Percentiles rank a stretch among this genome's conserved stretches.
These are phyloP conservation scores for Tanacetum coccineum DNA, from an alignment of 129 eudicot genomes.

Conservation along the genomic window DNA sequence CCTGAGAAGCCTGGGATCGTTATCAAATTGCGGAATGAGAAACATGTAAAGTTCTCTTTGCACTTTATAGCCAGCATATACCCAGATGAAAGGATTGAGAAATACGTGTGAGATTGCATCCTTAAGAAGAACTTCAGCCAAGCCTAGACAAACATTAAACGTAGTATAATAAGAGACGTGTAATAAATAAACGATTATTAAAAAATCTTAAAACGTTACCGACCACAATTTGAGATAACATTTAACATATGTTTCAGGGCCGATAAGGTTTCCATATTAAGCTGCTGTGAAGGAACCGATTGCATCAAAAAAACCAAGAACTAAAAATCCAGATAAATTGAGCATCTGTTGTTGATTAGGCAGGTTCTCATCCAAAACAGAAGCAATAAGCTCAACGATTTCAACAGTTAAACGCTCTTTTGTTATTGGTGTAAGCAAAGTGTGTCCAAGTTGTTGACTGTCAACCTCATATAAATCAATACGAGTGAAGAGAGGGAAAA, in stretches of 20 bases:
- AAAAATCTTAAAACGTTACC: too few relatives aligned
- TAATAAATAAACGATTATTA: conserved; percentile 1
- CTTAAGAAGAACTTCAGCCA: conserved; percentile 81
- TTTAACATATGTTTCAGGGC: too few relatives aligned
- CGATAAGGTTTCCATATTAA: too few relatives aligned
- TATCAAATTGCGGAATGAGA: too few relatives aligned
- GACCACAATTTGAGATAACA: too few relatives aligned
- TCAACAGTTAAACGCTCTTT: conserved; percentile 87
- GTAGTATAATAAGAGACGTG: conserved; percentile 2
- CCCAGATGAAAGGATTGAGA: too few relatives aligned
- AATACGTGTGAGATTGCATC: conserved; percentile 97
- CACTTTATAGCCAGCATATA: too few relatives aligned
- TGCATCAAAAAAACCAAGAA: conserved; percentile 81
- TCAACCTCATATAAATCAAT: conserved; percentile 53
- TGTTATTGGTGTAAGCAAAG: conserved; percentile 61
- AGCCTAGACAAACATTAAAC: conserved; percentile 47
- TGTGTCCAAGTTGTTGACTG: conserved; percentile 37
- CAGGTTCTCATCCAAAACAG: conserved; percentile 83
- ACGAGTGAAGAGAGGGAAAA: conserved; percentile 89
- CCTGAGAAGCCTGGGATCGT: too few relatives aligned
- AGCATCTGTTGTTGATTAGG: conserved; percentile 98
- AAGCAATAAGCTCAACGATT: conserved; percentile 85
- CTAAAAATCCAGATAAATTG: conserved; percentile 82
- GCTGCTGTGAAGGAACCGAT: too few relatives aligned
- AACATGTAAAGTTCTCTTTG: too few relatives aligned